Evolutionary conservation across 2,329 filamentous ascomycete species (phyloP), one percentile per base, ranked within the genome.

Genomic region (Seiridium unicorne): DNA sequence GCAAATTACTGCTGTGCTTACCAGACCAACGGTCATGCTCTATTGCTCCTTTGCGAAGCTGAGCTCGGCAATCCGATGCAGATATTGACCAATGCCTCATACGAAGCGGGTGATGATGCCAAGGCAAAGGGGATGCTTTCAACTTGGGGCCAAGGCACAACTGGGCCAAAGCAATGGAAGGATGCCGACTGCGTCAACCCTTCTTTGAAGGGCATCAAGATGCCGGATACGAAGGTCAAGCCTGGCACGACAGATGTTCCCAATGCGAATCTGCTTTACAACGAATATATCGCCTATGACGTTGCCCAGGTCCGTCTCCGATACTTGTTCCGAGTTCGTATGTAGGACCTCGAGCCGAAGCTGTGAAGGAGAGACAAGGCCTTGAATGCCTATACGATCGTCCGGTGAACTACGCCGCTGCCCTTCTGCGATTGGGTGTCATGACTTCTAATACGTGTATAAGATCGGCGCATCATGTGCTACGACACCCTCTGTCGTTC

Each of bases 1-100:
- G 91, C 91, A 13, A 86, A 86, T 67, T 96, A 96, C 76, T 95
- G 91, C 71, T 83, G 74, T 57, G 72, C 85, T 0, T 71, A 76
- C 64, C 82, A 78, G 61, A 90, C 89, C n/a, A 84, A 82, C n/a
- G 84, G 85, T 26, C 85, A 87, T 31, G 92, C 88, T 0, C 79
- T 97, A 3, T 79, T 96, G 3, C 81, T 97, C 18, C 86, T 97
- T 1, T 96, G 92, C 68, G 92, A 96, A 69, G 92, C 91, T 3
- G 89, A 93, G 74, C 82, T 97, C 3, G 92, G 93, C 5, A 75
- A 88, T 40, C 91, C 92, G 0, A 87, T 94, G 77, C 83, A 89
- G 61, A 81, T 88, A 66, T 80, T 93, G 3, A 79, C 75, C 0
- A 0, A 77, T 10, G 73, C 85, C 1, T 84, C 84, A 26, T 92